phyloP scores from a whole-genome alignment of 2,329 filamentous ascomycete genomes.

The Ceratocystis huliohia region DNA sequence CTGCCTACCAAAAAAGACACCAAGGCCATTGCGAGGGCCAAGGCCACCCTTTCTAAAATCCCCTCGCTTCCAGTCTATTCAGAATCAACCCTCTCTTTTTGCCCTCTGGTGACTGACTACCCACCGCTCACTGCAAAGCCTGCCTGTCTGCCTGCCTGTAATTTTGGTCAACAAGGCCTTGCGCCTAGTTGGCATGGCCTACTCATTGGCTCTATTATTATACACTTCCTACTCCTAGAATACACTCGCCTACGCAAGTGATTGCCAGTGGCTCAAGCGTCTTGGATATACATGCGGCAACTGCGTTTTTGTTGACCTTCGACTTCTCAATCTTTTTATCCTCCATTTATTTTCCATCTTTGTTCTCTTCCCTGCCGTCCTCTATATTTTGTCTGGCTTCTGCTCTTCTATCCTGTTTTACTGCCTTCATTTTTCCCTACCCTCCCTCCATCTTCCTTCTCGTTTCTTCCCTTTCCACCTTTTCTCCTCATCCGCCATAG shows the following conservation, averaged over 20 bases:
- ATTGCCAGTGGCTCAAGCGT: slow-evolving; percentile 7
- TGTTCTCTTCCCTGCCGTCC: background rate
- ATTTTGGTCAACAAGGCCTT: background rate
- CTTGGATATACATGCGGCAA: slow-evolving; percentile 1
- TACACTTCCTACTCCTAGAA: slow-evolving; percentile 8
- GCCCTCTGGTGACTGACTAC: too few species aligned
- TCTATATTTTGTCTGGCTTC: background rate
- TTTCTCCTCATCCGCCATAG: background rate
- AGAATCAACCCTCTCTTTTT: too few species aligned
- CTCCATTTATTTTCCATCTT: background rate
- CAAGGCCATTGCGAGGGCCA: too few species aligned
- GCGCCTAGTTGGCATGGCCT: background rate
- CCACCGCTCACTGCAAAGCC: background rate
- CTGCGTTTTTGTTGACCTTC: background rate
- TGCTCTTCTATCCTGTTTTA: background rate
- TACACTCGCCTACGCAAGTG: background rate
- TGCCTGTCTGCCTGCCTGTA: background rate
- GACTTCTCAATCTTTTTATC: background rate
- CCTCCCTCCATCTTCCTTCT: background rate
- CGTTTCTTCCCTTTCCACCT: background rate
- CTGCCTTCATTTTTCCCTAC: background rate
- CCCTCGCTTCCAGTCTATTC: too few species aligned
- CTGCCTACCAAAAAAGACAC: too few species aligned
- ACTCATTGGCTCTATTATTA: background rate
- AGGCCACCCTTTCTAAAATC: too few species aligned